Percentiles rank a stretch among this genome's conserved stretches.
Evolutionary conservation across 1,284 basidiomycete species (phyloP).

Genomic region (Quambalaria eucalypti): DNA sequence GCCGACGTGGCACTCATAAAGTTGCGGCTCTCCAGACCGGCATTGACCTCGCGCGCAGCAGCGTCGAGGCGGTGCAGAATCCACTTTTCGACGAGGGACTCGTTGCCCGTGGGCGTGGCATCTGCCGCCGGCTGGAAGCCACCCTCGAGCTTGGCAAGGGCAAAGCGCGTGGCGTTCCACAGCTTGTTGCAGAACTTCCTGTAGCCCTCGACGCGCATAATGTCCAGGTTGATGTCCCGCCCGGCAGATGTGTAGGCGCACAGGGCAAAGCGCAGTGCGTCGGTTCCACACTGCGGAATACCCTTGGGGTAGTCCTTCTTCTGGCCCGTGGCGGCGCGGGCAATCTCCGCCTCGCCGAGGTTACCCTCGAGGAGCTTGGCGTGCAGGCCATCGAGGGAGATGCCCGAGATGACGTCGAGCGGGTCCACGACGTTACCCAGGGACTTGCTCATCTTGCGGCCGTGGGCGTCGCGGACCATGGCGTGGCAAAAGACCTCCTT

Average conservation of each 20-base stretch:
- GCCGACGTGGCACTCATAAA: slow-evolving; percentile 83
- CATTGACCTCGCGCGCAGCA: slow-evolving; percentile 69
- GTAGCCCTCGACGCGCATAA: slow-evolving; percentile 94
- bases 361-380: slow-evolving; percentile 82
- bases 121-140: slow-evolving; percentile 31
- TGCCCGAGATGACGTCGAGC: slow-evolving; percentile 85
- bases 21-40: slow-evolving; percentile 67
- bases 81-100: slow-evolving; percentile 90
- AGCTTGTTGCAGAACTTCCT: slow-evolving; percentile 99
- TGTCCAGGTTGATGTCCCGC: slow-evolving; percentile 59
- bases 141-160: slow-evolving; percentile 49
- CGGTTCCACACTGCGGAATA: slow-evolving; percentile 96
- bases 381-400: slow-evolving; percentile 73
- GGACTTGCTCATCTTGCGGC: slow-evolving; percentile 97
- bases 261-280: slow-evolving; percentile 87
- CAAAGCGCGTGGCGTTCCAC: slow-evolving; percentile 98
- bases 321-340: slow-evolving; percentile 84
- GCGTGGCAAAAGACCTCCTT: slow-evolving; percentile 97
- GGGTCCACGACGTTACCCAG: slow-evolving; percentile 98
- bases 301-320: slow-evolving; percentile 99
- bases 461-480: slow-evolving; percentile 97
- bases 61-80: slow-evolving; percentile 86
- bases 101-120: slow-evolving; percentile 69
- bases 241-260: slow-evolving; percentile 80
- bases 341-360: slow-evolving; percentile 84